Evolutionary conservation across 2,329 filamentous ascomycete genomes (phyloP), one percentile per base, ranked within the genome.

Genomic region (Passalora sequoiae): DNA sequence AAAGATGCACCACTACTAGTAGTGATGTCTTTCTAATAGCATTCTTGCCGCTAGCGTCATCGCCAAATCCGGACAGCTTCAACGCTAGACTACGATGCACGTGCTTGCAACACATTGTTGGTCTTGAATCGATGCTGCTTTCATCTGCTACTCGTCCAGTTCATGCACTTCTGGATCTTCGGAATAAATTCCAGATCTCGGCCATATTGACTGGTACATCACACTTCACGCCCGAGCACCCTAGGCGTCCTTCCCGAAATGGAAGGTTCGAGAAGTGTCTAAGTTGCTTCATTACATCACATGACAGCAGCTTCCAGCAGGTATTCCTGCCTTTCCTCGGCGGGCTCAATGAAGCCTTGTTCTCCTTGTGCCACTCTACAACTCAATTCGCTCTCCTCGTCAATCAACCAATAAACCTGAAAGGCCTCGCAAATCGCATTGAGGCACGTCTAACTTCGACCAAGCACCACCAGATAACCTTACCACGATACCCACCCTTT

Each of bases 361-460:
- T 39, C 30, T 27, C 24, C 25, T 19, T 30, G 37, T 39, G 24
- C 24, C 25, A 39, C 37, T 39, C 25, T 16, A 21, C 41, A 44
- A 38, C 35, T 38, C 41, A 44, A 44, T 44, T 39, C 36, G 42
- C 42, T 21, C 28, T 21, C 15, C 13, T 16, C 17, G 4, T 27
- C n/a, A 9, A 13, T 4, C 19, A 17, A 12, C 20, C 10, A 24
- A 36, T 19, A 33, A 33, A 15, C 24, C 28, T 22, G 21, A 16
- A 31, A 25, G n/a, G n/a, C n/a, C n/a, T n/a, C n/a, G n/a, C n/a
- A n/a, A n/a, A n/a, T n/a, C n/a, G n/a, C n/a, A n/a, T n/a, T n/a
- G n/a, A n/a, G n/a, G n/a, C n/a, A n/a, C n/a, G n/a, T n/a, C n/a
- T n/a, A n/a, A n/a, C n/a, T n/a, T n/a, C n/a, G n/a, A n/a, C n/a